These are phyloP conservation scores for Pseudogymnoascus sp. DNA, from an alignment of 2,329 filamentous ascomycete species.

Conservation along the genomic window DNA sequence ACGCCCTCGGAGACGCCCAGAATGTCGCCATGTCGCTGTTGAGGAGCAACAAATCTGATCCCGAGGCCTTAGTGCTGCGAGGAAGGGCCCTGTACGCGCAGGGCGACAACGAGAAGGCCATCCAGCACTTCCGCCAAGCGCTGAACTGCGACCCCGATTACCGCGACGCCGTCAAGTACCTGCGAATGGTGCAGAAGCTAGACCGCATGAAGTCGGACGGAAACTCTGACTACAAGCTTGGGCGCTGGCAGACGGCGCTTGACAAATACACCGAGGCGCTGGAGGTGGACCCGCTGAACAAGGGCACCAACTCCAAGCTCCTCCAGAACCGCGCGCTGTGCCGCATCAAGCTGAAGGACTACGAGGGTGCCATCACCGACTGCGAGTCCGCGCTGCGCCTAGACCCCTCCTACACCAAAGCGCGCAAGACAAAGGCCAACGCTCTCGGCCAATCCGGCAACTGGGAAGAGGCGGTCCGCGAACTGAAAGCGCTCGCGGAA, in stretches of 20 bases:
- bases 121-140: slow-evolving; percentile 86
- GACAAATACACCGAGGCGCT: slow-evolving; percentile 78
- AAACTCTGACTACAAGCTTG: slow-evolving; percentile 81
- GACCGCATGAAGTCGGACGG: slow-evolving; percentile 91
- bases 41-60: slow-evolving; percentile 79
- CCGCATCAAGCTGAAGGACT: slow-evolving; percentile 75
- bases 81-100: slow-evolving; percentile 82
- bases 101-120: slow-evolving; percentile 90
- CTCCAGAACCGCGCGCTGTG: slow-evolving; percentile 88
- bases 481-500: slow-evolving; percentile 81
- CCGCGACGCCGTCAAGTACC: slow-evolving; percentile 76
- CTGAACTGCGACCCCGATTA: slow-evolving; percentile 87
- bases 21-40: slow-evolving; percentile 85
- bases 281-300: slow-evolving; percentile 78
- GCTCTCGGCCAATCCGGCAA: slow-evolving; percentile 75
- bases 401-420: slow-evolving; percentile 80
- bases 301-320: slow-evolving; percentile 88
- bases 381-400: slow-evolving; percentile 76
- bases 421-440: slow-evolving; percentile 87
- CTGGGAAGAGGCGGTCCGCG: slow-evolving; percentile 86
- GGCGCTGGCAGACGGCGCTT: slow-evolving; percentile 70
- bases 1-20: slow-evolving; percentile 83
- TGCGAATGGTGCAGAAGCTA: slow-evolving; percentile 84
- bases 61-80: slow-evolving; percentile 83
- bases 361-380: slow-evolving; percentile 71